A percentile compares a stretch with the other conserved stretches of the same genome.
Conservation (phyloP, 2,329 filamentous ascomycete genomes). For the Penicillium sp. region DNA sequence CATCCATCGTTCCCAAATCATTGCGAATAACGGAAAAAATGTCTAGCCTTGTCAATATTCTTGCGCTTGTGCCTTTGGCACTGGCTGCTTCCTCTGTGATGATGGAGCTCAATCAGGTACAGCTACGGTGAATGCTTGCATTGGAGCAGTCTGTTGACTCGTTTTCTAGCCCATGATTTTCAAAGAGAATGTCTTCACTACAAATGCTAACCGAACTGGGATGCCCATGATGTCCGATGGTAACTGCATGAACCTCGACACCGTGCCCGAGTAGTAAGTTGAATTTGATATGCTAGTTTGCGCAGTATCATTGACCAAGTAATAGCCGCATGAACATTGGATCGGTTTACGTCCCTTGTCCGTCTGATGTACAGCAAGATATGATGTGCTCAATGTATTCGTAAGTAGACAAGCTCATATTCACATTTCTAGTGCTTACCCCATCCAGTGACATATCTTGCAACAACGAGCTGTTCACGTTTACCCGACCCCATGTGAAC, state of each 20-base stretch:
- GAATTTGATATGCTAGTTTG: background rate
- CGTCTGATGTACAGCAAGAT: background rate
- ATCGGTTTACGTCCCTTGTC: constrained; percentile 5
- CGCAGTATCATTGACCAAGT: background rate
- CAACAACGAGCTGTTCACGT: constrained; percentile 2
- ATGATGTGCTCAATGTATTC: constrained; percentile 6
- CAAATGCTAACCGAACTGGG: background rate
- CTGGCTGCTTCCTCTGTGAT: background rate
- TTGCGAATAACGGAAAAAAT: background rate
- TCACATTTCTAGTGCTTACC: too few species aligned
- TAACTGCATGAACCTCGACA: constrained; percentile 1
- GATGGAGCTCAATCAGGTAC: background rate
- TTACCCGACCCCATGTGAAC: constrained; percentile 1
- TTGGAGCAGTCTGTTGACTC: background rate
- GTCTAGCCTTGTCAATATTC: background rate
- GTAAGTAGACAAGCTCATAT: background rate
- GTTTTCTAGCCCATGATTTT: constrained; percentile 1
- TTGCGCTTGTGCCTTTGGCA: constrained; percentile 3
- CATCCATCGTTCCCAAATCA: background rate
- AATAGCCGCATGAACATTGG: constrained; percentile 1
- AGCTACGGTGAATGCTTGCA: too few species aligned
- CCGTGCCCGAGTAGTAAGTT: constrained; percentile 3
- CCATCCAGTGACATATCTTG: background rate
- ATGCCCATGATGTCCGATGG: background rate
- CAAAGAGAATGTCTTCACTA: constrained; percentile 1